phyloP scores from a whole-genome alignment of 768 basidiomycete species.

The Leccinum arenicola region DNA sequence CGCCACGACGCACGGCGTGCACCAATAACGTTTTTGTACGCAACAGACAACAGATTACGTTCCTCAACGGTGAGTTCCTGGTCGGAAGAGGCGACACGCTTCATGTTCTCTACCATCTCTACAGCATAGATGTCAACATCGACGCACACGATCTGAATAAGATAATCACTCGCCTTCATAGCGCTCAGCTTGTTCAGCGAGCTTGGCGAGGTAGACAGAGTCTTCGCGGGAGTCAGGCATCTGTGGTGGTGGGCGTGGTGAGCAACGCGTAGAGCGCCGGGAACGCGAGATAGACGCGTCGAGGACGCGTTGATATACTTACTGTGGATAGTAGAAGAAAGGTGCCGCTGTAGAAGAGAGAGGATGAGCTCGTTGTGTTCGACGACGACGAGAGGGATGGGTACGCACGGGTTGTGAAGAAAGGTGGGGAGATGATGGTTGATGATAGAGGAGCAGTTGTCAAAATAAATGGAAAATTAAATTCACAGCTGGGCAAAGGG shows the following conservation, averaged over 20 bases:
- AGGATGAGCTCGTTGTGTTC: slow-evolving; percentile 36
- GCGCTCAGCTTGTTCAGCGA: slow-evolving; percentile 99
- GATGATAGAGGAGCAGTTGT: slow-evolving; percentile 22
- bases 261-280: slow-evolving; percentile 16
- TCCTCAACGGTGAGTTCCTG: slow-evolving; percentile 98
- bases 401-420: slow-evolving; percentile 43
- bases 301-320: slow-evolving; percentile 35
- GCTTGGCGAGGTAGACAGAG: slow-evolving; percentile 99
- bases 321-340: slow-evolving; percentile 39
- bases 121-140: slow-evolving; percentile 15
- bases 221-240: slow-evolving; percentile 88
- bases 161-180: slow-evolving; percentile 73
- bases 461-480: slow-evolving; percentile 57
- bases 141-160: slow-evolving; percentile 13
- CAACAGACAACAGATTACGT: slow-evolving; percentile 95
- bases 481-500: slow-evolving; percentile 74
- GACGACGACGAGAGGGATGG: slow-evolving; percentile 30
- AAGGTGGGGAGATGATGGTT: slow-evolving; percentile 25
- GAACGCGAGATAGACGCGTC: slow-evolving; percentile 35
- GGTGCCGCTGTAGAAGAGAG: slow-evolving; percentile 14
- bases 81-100: slow-evolving; percentile 95
- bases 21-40: slow-evolving; percentile 99
- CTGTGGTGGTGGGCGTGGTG: slow-evolving; percentile 33
- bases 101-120: slow-evolving; percentile 99
- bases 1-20: slow-evolving; percentile 98